Conservation (phyloP, 805 yeast genomes). For the Candida pseudoglaebosa region DNA sequence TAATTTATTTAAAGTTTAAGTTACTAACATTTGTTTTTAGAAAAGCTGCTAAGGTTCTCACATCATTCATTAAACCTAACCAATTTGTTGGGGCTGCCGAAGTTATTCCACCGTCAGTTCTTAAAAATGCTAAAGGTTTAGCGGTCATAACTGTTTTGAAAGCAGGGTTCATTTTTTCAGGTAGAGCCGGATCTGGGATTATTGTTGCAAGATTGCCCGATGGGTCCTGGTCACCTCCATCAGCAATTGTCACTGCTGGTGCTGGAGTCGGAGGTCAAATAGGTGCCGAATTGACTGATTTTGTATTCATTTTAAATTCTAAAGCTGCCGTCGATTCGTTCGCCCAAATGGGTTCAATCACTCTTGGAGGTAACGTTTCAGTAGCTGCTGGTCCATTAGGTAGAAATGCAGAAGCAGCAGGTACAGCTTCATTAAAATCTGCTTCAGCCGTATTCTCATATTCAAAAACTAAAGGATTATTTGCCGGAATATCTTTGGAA, state of each 20-base stretch:
- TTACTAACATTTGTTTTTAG: constrained; percentile 35
- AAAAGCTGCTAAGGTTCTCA: constrained; percentile 88
- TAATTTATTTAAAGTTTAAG: background rate
- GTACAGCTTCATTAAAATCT: constrained; percentile 80
- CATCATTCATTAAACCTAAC: constrained; percentile 91
- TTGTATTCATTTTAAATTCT: constrained; percentile 86
- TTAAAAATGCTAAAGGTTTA: constrained; percentile 87
- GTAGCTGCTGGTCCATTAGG: constrained; percentile 98
- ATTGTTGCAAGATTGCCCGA: constrained; percentile 92
- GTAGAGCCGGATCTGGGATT: constrained; percentile 96
- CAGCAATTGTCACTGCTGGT: constrained; percentile 93
- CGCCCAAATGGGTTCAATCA: constrained; percentile 90
- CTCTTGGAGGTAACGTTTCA: constrained; percentile 91
- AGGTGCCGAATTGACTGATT: constrained; percentile 95
- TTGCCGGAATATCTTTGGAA: constrained; percentile 96
- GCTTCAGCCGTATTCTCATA: constrained; percentile 92
- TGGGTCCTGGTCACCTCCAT: constrained; percentile 96
- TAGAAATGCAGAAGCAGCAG: constrained; percentile 96
- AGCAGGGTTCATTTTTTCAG: constrained; percentile 94
- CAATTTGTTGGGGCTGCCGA: constrained; percentile 85
- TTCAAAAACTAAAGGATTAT: constrained; percentile 93
- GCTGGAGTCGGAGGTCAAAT: constrained; percentile 99
- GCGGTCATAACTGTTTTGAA: constrained; percentile 91
- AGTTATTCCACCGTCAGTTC: constrained; percentile 83
- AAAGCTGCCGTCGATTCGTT: constrained; percentile 88